These are phyloP conservation scores for Ascochyta viciae-villosae DNA, from an alignment of 2,329 filamentous ascomycete genomes.

Conservation along the genomic window DNA sequence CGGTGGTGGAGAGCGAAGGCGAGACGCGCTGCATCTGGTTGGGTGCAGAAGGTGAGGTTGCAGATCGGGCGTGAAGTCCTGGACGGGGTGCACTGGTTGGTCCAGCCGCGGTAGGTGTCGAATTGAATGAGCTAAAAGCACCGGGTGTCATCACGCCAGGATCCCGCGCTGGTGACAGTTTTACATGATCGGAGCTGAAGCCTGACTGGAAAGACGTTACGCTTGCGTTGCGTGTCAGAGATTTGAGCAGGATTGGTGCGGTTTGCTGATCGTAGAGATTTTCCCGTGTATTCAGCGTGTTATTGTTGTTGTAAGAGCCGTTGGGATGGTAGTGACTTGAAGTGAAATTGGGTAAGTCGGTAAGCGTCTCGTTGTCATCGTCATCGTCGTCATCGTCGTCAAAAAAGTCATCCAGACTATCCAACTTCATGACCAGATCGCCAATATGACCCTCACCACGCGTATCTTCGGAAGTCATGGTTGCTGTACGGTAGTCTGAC, in stretches of 20 bases:
- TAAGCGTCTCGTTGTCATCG: constrained; percentile 47
- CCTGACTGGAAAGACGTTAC: constrained; percentile 84
- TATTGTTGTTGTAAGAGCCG: constrained; percentile 33
- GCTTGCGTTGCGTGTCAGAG: constrained; percentile 73
- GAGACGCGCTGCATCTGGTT: constrained; percentile 53
- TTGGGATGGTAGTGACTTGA: constrained; percentile 40
- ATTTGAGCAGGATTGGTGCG: constrained; percentile 86
- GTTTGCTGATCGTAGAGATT: constrained; percentile 93
- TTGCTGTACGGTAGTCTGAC: constrained; percentile 76
- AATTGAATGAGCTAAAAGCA: constrained; percentile 54
- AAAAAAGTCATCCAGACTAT: constrained; percentile 64
- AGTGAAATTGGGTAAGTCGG: constrained; percentile 42
- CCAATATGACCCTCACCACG: constrained; percentile 76
- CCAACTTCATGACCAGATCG: constrained; percentile 73
- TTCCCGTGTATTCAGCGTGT: constrained; percentile 63
- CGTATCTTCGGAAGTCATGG: constrained; percentile 88
- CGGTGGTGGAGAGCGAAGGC: constrained; percentile 66
- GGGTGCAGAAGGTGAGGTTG: constrained; percentile 76
- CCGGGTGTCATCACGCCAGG: constrained; percentile 64
- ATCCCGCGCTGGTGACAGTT: constrained; percentile 64
- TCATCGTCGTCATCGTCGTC: constrained; percentile 55
- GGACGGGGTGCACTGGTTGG: constrained; percentile 57
- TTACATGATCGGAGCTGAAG: constrained; percentile 70
- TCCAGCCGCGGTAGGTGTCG: constrained; percentile 28
- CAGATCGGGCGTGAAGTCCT: constrained; percentile 77